phyloP scores from a whole-genome alignment of 169 alveolate species.

The Eimeria acervulina region DNA sequence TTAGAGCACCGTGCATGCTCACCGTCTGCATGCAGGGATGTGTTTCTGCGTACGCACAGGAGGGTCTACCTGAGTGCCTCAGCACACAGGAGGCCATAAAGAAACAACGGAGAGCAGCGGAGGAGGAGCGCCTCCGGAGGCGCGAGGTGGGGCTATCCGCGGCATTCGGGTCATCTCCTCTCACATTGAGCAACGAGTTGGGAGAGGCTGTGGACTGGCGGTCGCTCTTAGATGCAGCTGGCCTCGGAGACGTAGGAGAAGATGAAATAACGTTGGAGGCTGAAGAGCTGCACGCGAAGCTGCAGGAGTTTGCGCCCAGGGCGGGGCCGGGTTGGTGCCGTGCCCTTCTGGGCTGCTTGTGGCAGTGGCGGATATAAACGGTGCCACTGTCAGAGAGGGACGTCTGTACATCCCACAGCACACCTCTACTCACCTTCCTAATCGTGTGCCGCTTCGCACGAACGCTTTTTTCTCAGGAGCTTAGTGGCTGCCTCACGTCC shows the following conservation, averaged over 20 bases:
- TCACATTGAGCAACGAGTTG: not conserved
- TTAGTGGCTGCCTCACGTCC: not conserved
- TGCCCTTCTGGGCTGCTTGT: conserved; percentile 43
- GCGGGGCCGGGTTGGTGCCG: conserved; percentile 54
- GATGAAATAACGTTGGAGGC: conserved; percentile 71
- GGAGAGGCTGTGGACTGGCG: conserved; percentile 68
- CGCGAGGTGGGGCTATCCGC: not conserved
- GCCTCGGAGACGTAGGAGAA: conserved; percentile 50
- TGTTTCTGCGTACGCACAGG: conserved; percentile 23
- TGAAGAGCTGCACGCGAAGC: conserved; percentile 62
- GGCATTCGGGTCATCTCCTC: not conserved
- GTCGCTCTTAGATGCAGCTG: conserved; percentile 55
- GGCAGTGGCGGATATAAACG: conserved; percentile 65
- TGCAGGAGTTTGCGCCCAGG: conserved; percentile 59
- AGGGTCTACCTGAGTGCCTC: conserved; percentile 61
- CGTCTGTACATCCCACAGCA: not conserved
- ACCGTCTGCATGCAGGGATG: not conserved
- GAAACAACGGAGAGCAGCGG: conserved; percentile 5
- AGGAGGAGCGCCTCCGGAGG: conserved; percentile 1
- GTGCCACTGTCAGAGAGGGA: not conserved
- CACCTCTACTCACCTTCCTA: not conserved
- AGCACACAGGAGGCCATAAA: conserved; percentile 64
- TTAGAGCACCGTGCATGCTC: not conserved
- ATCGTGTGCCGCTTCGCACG: not conserved
- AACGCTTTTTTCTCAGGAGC: not conserved